These are phyloP conservation scores for Tolypocladium paradoxum DNA, from an alignment of 2,329 filamentous ascomycete species.

Conservation along the genomic window DNA sequence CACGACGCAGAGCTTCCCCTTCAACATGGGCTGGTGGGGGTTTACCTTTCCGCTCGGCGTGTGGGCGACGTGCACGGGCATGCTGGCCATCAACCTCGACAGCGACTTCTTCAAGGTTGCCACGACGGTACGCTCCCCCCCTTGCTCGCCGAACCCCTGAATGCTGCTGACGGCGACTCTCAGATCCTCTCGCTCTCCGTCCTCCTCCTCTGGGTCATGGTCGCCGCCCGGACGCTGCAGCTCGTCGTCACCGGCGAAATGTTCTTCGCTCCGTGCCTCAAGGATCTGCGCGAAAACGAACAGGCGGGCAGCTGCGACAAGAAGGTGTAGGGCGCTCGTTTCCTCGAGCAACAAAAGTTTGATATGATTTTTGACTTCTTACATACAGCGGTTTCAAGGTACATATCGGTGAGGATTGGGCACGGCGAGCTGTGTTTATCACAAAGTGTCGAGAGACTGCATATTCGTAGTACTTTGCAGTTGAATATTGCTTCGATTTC, in stretches of 20 bases:
- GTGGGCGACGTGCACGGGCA: constrained; percentile 28
- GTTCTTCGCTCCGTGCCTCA: constrained; percentile 33
- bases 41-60: constrained; percentile 37
- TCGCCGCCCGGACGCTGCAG: constrained; percentile 26
- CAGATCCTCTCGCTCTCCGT: constrained; percentile 30
- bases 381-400: background rate
- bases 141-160: too few relatives aligned
- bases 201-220: constrained; percentile 30
- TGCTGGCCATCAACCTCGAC: constrained; percentile 28
- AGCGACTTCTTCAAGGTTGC: constrained; percentile 32
- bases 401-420: background rate
- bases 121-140: constrained; percentile 18
- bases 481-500: background rate
- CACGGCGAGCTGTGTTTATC: background rate
- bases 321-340: constrained; percentile 11
- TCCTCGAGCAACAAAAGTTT: too few relatives aligned
- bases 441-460: background rate
- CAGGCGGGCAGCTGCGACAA: constrained; percentile 14
- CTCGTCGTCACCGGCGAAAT: constrained; percentile 29
- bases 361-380: background rate
- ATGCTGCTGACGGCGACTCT: constrained; percentile 3
- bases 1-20: constrained; percentile 29
- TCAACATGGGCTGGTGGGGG: constrained; percentile 38
- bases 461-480: background rate
- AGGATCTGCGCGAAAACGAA: constrained; percentile 23